Base-by-base conservation (phyloP, 768 basidiomycete genomes). In the Peribolospora baueri region DNA sequence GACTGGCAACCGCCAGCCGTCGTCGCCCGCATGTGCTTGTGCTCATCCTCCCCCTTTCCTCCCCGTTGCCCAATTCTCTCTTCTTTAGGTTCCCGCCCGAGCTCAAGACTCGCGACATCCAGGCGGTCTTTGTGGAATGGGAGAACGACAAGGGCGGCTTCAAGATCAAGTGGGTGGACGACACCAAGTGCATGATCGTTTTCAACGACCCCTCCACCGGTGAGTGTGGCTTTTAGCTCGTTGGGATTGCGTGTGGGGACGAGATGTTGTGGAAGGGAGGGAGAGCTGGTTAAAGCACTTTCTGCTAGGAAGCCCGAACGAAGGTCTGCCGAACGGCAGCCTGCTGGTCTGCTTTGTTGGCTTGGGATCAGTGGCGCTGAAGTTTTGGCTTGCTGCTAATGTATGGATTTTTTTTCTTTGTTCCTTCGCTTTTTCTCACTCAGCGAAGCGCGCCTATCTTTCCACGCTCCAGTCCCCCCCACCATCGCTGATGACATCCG, bases 111-210 rank as follows among this genome's bases (percentile, higher is more conserved):
- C 81, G 86, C 67, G 93, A 98, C 69, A 84, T 98, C 51, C 88
- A 95, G 65, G 65, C 74, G 47, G 82, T 86, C 48, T 93, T 97
- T 68, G 72, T 79, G 51, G 86, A 88, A 48, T 97, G 82, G 76
- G 87, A 93, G 63, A 74, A 70, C 57, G 71, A 79, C 53, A 77
- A 73, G 55, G 93, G 91, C 39, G 93, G 93, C 36, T 93, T 91
- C 73, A 87, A 90, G 75, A 90, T 98, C 67, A 98, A 98, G 68
- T 98, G 93, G 93, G 76, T 78, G 62, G 90, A 98, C 68, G 93
- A 98, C 69, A 87, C 85, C 43, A 90, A 84, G 65, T 82, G 91
- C 46, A 71, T 90, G 62, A 82, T 93, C 61, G 93, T 98, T 54
- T 98, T 98, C 66, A 76, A 77, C 59, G 93, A 97, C 69, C 78